Base-by-base conservation (phyloP, 495 filamentous ascomycete genomes). In the Pseudotulostoma volvatum region DNA sequence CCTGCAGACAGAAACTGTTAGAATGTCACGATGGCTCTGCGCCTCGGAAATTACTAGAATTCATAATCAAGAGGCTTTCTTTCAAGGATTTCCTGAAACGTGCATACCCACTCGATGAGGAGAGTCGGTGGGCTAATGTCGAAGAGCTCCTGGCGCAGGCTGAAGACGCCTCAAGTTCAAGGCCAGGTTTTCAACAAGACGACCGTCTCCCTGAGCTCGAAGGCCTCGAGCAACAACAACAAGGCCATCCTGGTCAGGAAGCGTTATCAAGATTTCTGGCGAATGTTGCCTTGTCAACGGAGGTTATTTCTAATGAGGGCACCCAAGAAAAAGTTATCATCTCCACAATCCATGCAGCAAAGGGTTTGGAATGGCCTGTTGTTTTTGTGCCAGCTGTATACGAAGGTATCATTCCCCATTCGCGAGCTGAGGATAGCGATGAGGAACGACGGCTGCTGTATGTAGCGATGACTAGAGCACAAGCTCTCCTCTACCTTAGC, bases 401-500 rank as follows among this genome's bases (percentile, higher is more conserved):
- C 52, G 74, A 90, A 21, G 88, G 88, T 9, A 90, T 79, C 13
- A 95, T 96, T 39, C 92, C 92, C 1, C 92, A 99, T 57, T 81
- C 78, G n/a, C 69, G 90, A 44, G 74, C 86, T 8, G 92, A 99
- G 34, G 86, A 96, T 49, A 63, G 66, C 11, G 81, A 88, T 41
- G 92, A 99, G 56, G 92, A 99, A 52, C 66, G 92, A 42, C 64
- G 92, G 36, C 58, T 99, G 36, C 67, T 99, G 0, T 99, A 96
- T 53, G 92, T 99, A 4, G 92, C 88, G 5, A 99, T 99, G 92
- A 99, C 92, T 3, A 67, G 90, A 59, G 90, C 92, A 1, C 78
- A 95, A 54, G 78, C 73, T 4, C 59, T 99, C 21, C 65, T 99
- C n/a, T 95, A 96, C 48, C 67, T 96, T 37, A 94, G 84, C 49